Percentiles rank a stretch among this genome's conserved stretches.
Evolutionary conservation across 1,284 basidiomycete genomes (phyloP).

Genomic region (Leccinum subrobustum): DNA sequence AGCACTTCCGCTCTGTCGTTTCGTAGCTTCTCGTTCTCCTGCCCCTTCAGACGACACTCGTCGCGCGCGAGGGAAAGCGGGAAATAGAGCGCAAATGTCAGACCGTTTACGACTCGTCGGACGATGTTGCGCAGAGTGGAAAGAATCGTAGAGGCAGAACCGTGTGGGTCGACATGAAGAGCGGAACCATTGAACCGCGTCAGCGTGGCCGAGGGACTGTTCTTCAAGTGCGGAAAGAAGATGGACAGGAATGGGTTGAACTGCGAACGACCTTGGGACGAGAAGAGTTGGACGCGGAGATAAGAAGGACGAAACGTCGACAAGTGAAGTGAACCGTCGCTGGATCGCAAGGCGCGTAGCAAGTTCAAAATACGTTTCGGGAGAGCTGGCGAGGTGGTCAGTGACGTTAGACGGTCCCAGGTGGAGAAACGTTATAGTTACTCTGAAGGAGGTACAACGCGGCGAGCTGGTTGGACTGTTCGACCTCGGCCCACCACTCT

Average conservation of each 20-base stretch:
- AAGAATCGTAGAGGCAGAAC: constrained; percentile 7
- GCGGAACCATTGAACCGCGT: constrained; percentile 10
- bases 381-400: constrained; percentile 43
- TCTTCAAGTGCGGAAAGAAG: constrained; percentile 60
- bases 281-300: constrained; percentile 46
- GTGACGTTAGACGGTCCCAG: background rate
- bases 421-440: constrained; percentile 28
- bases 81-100: constrained; percentile 18
- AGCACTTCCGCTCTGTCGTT: constrained; percentile 63
- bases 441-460: constrained; percentile 67
- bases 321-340: constrained; percentile 46
- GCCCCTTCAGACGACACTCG: constrained; percentile 62
- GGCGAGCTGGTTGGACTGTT: constrained; percentile 49
- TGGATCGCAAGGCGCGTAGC: constrained; percentile 43
- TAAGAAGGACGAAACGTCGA: constrained; percentile 52
- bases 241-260: constrained; percentile 29
- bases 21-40: constrained; percentile 56
- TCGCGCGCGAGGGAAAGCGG: constrained; percentile 48
- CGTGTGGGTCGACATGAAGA: constrained; percentile 4
- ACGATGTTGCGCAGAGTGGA: constrained; percentile 7
- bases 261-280: constrained; percentile 40
- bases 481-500: constrained; percentile 74
- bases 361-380: constrained; percentile 54
- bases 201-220: constrained; percentile 8
- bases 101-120: constrained; percentile 13